These are phyloP conservation scores for Mitragyna speciosa DNA, from an alignment of 257 asterid species.

Conservation along the genomic window DNA sequence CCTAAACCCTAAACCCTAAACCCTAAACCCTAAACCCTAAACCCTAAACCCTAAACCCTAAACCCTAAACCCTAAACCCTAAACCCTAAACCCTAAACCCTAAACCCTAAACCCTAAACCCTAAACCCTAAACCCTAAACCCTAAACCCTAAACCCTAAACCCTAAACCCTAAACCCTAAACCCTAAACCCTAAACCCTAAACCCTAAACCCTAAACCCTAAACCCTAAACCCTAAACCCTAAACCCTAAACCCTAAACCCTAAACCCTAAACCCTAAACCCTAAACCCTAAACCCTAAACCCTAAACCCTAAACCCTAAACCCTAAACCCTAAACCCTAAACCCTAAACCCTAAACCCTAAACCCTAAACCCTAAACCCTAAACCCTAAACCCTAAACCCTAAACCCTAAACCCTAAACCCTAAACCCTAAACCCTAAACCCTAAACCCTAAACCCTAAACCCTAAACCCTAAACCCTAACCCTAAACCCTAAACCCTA, in stretches of 20 bases:
- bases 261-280: background rate
- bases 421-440: background rate
- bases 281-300: conserved; percentile 3
- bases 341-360: conserved; percentile 10
- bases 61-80: conserved; percentile 14
- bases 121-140: conserved; percentile 7
- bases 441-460: background rate
- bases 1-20: conserved; percentile 13
- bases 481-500: conserved; percentile 16
- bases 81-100: conserved; percentile 16
- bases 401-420: conserved; percentile 4
- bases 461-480: conserved; percentile 15
- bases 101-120: conserved; percentile 16
- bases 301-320: conserved; percentile 11
- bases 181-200: conserved; percentile 12
- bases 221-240: conserved; percentile 7
- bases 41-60: conserved; percentile 12
- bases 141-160: conserved; percentile 12
- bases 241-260: background rate
- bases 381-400: conserved; percentile 4
- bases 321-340: conserved; percentile 8
- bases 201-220: conserved; percentile 1
- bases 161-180: conserved; percentile 12
- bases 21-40: conserved; percentile 4
- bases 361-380: conserved; percentile 11